Base-by-base conservation (phyloP, 192 early-diverging fungal genomes). In the Backusella morwellensis region DNA sequence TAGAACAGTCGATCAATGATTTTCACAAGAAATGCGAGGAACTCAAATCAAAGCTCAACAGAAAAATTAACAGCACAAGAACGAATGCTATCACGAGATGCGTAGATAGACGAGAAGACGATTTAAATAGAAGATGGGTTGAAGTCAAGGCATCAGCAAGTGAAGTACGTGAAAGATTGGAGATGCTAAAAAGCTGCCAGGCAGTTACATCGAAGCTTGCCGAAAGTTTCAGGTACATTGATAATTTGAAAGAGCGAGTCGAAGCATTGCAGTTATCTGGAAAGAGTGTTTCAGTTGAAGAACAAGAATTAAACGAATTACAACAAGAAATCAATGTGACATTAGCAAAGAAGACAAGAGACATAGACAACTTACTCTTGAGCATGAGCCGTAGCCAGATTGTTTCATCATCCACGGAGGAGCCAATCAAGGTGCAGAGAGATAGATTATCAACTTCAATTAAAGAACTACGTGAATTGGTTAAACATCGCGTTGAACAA, bases 251-350 rank as follows among this genome's bases (percentile, higher is more conserved):
- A 7, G 72, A 77, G 17, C 71, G 75, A 6, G 38, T 83, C 17
- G 72, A 80, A 1, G 69, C 68, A 63, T 59, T 83, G 2, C 75
- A 83, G 14, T 38, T 83, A 29, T 67, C 69, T 9, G 80, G 77
- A 34, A 74, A 75, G 38, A 66, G 68, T 26, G 74, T 82, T 12
- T 68, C 80, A 8, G 68, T 82, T 21, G 80, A 82, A 70, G 76
- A 78, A 19, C 50, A 71, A 59, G 80, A 82, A 35, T 67, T 82
- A 41, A 70, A 66, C 29, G 71, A 54, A n/a, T 26, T 82, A 8
- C 35, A 78, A 19, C 52, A 77, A 36, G 76, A 82, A 4, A 41
- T 82, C 14, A 70, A 78, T 14, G 40, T 56, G n/a, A 36, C 71
- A 21, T 23, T 82, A n/a, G 70, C 63, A 0, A 75, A 75, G 1